Base-by-base conservation (phyloP, 2,329 filamentous ascomycete genomes). In the Hortaea sp. region DNA sequence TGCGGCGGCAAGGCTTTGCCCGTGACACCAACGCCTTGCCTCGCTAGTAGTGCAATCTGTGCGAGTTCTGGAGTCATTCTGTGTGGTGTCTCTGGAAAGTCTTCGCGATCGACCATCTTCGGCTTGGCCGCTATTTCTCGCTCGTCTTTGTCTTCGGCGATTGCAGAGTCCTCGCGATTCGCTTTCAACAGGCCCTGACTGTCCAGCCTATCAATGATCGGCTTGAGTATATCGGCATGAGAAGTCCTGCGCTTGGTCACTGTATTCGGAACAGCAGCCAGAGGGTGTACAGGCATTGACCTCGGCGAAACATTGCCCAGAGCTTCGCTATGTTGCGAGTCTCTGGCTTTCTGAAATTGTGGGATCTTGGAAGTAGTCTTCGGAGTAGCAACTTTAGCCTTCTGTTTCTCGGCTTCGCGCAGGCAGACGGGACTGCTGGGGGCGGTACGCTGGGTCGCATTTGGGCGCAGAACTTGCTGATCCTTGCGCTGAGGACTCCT, bases 131-230 rank as follows among this genome's bases (percentile, higher is more conserved):
- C 32, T 9, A 35, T 35, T 10, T 9, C 9, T 10, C 32, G 32
- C 13, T 39, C 10, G 2, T n/a, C 37, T 7, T 39, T 27, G 13
- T 39, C 7, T n/a, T 39, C 10, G 13, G 10, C 13, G 29, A 48
- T 5, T 7, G 40, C 13, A 9, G n/a, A 6, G 3, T 2, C 6
- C 9, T 48, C 42, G 11, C 32, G 32, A 5, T 39, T 34, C 6
- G 12, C 29, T 4, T 35, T 47, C 37, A 43, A 35, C 34, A 54
- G 42, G 10, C 52, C 50, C 27, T 47, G 41, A 11, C 30, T 43
- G 11, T 54, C 50, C 3, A 54, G 48, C 46, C 42, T 53, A 12
- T 48, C 42, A 29, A 49, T 31, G 39, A 54, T 53, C 5, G 52
- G 50, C 34, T 42, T 13, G 38, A 54, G 42, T n/a, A 54, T 47